Percentiles rank a stretch among this genome's conserved stretches.
Conservation (phyloP, 2,329 filamentous ascomycete species). For the Penicillium polonicum region DNA sequence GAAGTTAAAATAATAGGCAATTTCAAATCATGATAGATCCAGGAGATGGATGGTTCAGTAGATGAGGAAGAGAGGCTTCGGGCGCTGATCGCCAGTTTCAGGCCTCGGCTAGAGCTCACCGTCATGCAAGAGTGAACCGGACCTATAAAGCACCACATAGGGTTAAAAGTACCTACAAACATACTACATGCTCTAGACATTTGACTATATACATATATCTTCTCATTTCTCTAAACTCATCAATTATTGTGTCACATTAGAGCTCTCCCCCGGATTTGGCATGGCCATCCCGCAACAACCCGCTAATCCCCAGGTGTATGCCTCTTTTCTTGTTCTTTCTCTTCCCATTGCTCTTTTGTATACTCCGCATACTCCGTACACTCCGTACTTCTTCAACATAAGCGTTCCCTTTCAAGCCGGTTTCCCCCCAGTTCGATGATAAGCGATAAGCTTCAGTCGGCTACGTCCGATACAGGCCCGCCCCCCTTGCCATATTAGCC, state of each 20-base stretch:
- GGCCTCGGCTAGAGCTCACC: constrained; percentile 33
- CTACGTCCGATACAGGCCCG: constrained; percentile 25
- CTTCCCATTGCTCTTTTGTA: neutral
- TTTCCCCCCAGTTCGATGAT: constrained; percentile 18
- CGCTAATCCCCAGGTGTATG: neutral
- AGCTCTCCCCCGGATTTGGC: constrained; percentile 18
- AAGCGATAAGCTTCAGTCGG: constrained; percentile 22
- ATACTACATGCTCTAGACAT: neutral
- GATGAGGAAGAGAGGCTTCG: constrained; percentile 16
- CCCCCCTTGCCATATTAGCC: constrained; percentile 14
- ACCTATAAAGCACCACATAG: neutral
- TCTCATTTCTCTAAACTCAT: neutral
- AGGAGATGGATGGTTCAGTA: constrained; percentile 10
- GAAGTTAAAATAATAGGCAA: neutral
- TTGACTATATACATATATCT: neutral
- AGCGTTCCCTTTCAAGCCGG: neutral
- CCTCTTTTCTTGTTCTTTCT: neutral
- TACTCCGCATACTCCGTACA: neutral
- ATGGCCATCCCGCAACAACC: constrained; percentile 4
- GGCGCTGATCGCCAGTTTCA: constrained; percentile 21
- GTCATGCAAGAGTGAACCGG: constrained; percentile 1
- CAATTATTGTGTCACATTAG: neutral
- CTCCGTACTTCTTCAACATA: neutral
- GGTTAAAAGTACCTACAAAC: neutral
- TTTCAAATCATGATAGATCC: constrained; percentile 6